Conservation (phyloP, 2,329 filamentous ascomycete species). For the Cercospora sojina region DNA sequence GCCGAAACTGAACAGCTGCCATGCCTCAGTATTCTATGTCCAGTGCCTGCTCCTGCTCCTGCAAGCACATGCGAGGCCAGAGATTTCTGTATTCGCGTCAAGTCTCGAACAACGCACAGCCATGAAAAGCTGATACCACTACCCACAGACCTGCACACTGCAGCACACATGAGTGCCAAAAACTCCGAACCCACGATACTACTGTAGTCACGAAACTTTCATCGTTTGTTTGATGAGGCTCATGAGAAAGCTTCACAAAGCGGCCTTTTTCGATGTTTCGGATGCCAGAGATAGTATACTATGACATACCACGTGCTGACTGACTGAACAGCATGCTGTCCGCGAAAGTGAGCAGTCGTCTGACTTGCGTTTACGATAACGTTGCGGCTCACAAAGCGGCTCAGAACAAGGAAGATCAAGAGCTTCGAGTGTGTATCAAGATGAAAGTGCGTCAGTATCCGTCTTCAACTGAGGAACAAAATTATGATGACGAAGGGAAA, state of each 20-base stretch:
- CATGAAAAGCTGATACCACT: not conserved
- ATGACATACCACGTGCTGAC: not conserved
- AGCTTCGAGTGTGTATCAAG: not conserved
- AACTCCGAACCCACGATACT: not conserved
- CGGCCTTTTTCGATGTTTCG: not conserved
- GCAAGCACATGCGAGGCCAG: not conserved
- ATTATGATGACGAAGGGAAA: not conserved
- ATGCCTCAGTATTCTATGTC: not conserved
- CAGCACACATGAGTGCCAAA: not conserved
- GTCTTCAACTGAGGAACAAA: not conserved
- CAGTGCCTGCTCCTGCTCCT: not conserved
- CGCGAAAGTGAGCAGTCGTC: not conserved
- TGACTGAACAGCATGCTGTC: not conserved
- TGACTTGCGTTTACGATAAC: not conserved
- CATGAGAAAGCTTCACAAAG: not conserved
- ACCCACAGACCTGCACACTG: not conserved
- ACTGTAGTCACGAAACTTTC: not conserved
- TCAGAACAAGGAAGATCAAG: not conserved
- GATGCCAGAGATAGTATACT: conserved; percentile 3
- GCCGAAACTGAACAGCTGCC: not conserved
- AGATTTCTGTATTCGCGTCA: not conserved
- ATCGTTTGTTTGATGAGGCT: not conserved
- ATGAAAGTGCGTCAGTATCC: not conserved
- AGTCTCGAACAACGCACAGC: not conserved
- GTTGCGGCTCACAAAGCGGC: not conserved